Conservation (phyloP, 1,139 yeast species). For the Magnusiomyces tetraspermus region DNA sequence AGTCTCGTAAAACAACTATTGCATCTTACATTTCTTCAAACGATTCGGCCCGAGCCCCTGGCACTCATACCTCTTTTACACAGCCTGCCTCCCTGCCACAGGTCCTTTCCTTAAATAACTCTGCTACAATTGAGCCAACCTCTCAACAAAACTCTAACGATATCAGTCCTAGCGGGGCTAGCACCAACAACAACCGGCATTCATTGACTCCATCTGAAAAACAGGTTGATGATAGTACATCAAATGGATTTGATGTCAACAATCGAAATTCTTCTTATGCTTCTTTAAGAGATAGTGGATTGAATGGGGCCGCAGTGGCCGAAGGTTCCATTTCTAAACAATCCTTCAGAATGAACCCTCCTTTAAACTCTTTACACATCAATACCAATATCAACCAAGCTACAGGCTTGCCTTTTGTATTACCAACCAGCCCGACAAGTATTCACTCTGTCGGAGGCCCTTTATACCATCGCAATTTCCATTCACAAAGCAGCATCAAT, state of each 20-base stretch:
- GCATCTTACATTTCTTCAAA: neutral
- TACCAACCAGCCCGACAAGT: neutral
- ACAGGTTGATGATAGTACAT: neutral
- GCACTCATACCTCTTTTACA: neutral
- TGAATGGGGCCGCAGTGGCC: too few relatives aligned
- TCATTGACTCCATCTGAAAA: neutral
- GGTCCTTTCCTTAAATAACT: neutral
- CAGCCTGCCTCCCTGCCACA: neutral
- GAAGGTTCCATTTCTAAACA: neutral
- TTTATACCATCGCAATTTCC: too few relatives aligned
- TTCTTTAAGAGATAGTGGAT: too few relatives aligned
- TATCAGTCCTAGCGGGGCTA: neutral
- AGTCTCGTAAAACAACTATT: neutral
- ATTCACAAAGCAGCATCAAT: neutral
- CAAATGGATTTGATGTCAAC: neutral
- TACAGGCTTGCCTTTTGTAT: neutral
- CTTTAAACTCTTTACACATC: neutral
- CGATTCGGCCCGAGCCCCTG: neutral
- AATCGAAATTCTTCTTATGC: neutral
- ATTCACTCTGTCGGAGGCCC: too few relatives aligned
- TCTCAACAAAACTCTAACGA: neutral
- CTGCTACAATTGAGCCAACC: neutral
- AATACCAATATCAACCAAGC: too few relatives aligned
- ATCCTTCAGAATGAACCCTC: neutral
- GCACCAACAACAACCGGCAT: neutral